Evolutionary conservation across 1,284 basidiomycete genomes (phyloP).

Genomic region (Bothia castanella): DNA sequence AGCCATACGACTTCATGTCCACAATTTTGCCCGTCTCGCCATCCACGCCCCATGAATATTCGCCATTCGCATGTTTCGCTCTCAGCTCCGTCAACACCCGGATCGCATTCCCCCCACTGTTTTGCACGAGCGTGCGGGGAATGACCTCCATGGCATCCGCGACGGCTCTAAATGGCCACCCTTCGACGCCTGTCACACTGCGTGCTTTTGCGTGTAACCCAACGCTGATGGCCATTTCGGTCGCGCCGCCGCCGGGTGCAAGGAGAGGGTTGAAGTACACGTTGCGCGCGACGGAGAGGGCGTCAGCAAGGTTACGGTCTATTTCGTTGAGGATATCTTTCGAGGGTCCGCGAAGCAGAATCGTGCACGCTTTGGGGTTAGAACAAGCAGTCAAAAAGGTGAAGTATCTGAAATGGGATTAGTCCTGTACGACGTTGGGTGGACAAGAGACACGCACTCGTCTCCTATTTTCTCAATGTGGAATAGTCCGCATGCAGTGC

Average conservation of each 20-base stretch:
- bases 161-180: slow-evolving; percentile 88
- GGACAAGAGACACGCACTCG: slow-evolving; percentile 51
- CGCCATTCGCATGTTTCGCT: slow-evolving; percentile 92
- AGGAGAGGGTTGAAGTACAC: slow-evolving; percentile 94
- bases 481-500: slow-evolving; percentile 92
- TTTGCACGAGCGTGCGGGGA: slow-evolving; percentile 92
- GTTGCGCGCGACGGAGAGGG: slow-evolving; percentile 96
- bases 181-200: slow-evolving; percentile 78
- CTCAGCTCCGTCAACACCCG: slow-evolving; percentile 88
- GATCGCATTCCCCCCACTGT: slow-evolving; percentile 94
- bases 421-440: not conserved
- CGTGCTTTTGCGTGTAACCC: slow-evolving; percentile 84
- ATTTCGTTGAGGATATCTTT: slow-evolving; percentile 99
- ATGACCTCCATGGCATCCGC: slow-evolving; percentile 98
- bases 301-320: slow-evolving; percentile 95
- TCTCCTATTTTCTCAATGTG: slow-evolving; percentile 97
- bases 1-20: slow-evolving; percentile 92
- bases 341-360: slow-evolving; percentile 95
- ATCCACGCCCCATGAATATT: slow-evolving; percentile 89
- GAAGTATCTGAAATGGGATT: slow-evolving; percentile 69
- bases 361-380: slow-evolving; percentile 96
- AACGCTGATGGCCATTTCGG: slow-evolving; percentile 96
- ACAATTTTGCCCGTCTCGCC: slow-evolving; percentile 94
- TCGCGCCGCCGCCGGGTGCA: slow-evolving; percentile 93
- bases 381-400: slow-evolving; percentile 93